Evolutionary conservation across 2,329 filamentous ascomycete species (phyloP), one percentile per base, ranked within the genome.

Genomic region (Diaporthe vexans): DNA sequence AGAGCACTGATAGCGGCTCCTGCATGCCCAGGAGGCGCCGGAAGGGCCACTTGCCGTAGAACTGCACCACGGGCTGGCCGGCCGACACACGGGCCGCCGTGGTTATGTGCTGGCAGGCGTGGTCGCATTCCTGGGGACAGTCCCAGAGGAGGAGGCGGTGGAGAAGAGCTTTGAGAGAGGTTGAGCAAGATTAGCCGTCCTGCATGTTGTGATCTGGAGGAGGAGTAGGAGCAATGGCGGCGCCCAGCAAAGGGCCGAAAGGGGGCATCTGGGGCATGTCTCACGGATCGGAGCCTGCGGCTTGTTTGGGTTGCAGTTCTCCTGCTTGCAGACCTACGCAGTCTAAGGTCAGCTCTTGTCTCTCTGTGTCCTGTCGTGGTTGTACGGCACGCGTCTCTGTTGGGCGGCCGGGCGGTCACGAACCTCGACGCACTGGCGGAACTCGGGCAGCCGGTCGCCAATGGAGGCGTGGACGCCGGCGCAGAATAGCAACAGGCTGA

Each of bases 21-120:
- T 99, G 97, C 87, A 98, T 93, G 82, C 97, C 97, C 71, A 97
- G 85, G 80, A 98, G 89, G 78, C 97, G 94, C 83, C 92, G 88
- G 85, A 99, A 99, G 52, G 97, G 97, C 97, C 97, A 99, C 89
- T 99, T 99, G 43, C 97, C 97, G 86, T 99, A 95, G 87, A 95
- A 99, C 85, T 99, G 97, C 73, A 96, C 92, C 67, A 98, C 84
- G 15, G 92, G 89, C 40, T 91, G 90, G 75, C 91, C 89, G 76
- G 89, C 86, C 35, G 90, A 86, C 77, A 95, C 85, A 77, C 96
- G 94, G 74, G 86, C 85, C 78, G 90, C 85, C 73, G 97, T 98
- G 75, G 97, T 89, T 82, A 98, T 93, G 88, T 97, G 96, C 83
- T 99, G 97, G 88, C 97, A 99, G 76, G 94, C 93, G 87, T 99